phyloP scores from a whole-genome alignment of 2,329 filamentous ascomycete species.

The Mycocentrospora acerina region DNA sequence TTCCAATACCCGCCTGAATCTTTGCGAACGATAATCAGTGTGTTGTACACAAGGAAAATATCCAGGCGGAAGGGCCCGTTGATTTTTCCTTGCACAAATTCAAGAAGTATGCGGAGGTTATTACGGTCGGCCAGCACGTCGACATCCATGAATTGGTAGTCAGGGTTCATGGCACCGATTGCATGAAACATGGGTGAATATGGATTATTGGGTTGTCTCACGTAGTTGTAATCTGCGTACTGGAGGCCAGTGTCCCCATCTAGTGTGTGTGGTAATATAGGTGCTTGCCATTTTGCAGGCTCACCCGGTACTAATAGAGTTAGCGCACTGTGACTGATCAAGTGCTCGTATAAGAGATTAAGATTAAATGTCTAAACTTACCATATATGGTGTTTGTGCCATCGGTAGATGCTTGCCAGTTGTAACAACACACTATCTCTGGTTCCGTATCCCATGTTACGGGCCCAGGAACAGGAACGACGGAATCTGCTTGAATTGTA shows the following conservation, averaged over 20 bases:
- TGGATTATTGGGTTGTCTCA: slow-evolving; percentile 23
- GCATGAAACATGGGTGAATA: slow-evolving; percentile 31
- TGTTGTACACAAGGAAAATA: slow-evolving; percentile 23
- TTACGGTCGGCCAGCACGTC: slow-evolving; percentile 34
- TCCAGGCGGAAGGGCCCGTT: slow-evolving; percentile 29
- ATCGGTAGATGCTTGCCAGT: slow-evolving; percentile 24
- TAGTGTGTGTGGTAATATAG: slow-evolving; percentile 17
- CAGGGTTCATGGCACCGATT: slow-evolving; percentile 23
- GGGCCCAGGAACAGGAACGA: slow-evolving; percentile 10
- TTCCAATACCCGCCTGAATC: slow-evolving; percentile 26
- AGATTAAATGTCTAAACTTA: slow-evolving; percentile 1
- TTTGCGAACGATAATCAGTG: slow-evolving; percentile 29
- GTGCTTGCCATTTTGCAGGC: slow-evolving; percentile 25
- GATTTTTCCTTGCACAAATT: slow-evolving; percentile 26
- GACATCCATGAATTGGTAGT: slow-evolving; percentile 19
- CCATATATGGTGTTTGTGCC: slow-evolving; percentile 29
- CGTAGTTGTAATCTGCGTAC: slow-evolving; percentile 32
- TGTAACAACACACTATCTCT: slow-evolving; percentile 33
- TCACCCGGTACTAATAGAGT: slow-evolving; percentile 23
- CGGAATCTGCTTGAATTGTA: slow-evolving; percentile 11
- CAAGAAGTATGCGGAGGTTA: slow-evolving; percentile 28
- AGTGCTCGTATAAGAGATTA: neutral
- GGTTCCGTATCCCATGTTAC: slow-evolving; percentile 28
- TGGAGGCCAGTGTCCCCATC: slow-evolving; percentile 22
- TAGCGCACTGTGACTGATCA: neutral